Conservation (phyloP, 305 asterid species). For the Fraxinus sp. region DNA sequence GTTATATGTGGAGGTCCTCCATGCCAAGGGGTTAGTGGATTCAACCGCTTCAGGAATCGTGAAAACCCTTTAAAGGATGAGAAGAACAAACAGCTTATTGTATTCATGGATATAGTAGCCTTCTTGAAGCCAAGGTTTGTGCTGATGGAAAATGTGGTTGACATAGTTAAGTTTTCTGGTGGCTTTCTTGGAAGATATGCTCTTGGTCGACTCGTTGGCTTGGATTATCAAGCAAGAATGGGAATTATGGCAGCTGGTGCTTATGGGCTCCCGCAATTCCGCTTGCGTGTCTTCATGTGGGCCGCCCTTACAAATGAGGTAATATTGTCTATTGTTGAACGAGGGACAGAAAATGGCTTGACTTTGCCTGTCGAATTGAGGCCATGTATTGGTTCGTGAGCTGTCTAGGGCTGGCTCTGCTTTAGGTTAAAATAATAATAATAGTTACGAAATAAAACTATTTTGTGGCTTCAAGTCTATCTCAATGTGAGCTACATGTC, state of each 20-base stretch:
- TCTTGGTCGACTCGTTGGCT: conserved; percentile 55
- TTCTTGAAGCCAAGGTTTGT: conserved; percentile 62
- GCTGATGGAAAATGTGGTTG: conserved; percentile 89
- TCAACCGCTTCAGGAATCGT: conserved; percentile 63
- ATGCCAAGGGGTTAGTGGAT: conserved; percentile 95
- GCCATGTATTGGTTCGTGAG: background rate
- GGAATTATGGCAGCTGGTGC: conserved; percentile 92
- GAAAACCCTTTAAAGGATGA: conserved; percentile 56
- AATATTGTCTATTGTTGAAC: background rate
- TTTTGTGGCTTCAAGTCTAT: background rate
- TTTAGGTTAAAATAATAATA: too few species aligned
- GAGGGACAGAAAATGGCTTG: background rate
- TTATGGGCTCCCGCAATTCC: conserved; percentile 81
- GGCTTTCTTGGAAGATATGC: conserved; percentile 82
- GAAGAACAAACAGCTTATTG: conserved; percentile 62
- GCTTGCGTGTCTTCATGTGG: conserved; percentile 80
- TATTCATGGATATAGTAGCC: conserved; percentile 68
- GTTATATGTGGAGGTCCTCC: conserved; percentile 97
- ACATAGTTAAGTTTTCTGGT: conserved; percentile 53
- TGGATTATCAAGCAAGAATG: conserved; percentile 70
- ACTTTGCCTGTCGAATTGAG: background rate
- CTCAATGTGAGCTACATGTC: background rate
- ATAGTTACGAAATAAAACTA: background rate
- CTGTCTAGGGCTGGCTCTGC: background rate
- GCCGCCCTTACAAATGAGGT: conserved; percentile 72